These are phyloP conservation scores for Alternaria ethzedia DNA, from an alignment of 2,329 filamentous ascomycete species.

Conservation along the genomic window DNA sequence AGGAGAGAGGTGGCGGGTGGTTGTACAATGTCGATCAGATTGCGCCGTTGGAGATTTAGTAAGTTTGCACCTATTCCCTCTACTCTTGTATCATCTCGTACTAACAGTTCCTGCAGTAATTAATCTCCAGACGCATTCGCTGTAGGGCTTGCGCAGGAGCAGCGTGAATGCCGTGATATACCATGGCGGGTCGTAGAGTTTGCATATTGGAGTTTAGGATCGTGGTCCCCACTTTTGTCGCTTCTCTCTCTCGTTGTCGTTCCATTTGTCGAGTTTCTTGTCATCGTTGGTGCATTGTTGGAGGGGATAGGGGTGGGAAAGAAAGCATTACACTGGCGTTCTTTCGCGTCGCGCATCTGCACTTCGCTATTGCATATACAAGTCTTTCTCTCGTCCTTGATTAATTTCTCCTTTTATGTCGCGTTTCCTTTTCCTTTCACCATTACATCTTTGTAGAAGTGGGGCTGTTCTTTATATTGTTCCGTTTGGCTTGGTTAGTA, in stretches of 20 bases:
- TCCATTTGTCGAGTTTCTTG: background rate
- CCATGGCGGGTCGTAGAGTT: background rate
- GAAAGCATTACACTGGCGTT: background rate
- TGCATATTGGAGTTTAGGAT: background rate
- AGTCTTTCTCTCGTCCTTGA: background rate
- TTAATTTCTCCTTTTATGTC: background rate
- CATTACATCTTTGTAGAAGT: background rate
- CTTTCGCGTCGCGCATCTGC: background rate
- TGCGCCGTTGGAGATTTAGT: constrained; percentile 93
- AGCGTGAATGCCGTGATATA: background rate
- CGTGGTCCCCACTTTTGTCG: background rate
- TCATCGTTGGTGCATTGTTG: background rate
- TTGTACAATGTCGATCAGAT: constrained; percentile 95
- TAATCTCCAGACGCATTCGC: background rate
- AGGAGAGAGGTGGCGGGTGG: constrained; percentile 95
- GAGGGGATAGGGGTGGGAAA: background rate
- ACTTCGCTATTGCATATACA: background rate
- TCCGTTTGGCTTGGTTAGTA: background rate
- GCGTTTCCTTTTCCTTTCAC: background rate
- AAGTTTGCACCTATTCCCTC: too few relatives aligned
- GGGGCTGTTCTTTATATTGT: background rate
- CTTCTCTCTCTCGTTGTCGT: background rate
- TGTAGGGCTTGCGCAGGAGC: background rate
- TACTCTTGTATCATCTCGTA: too few relatives aligned
- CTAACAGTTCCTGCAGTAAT: background rate